These are phyloP conservation scores for Lyophyllum semitale DNA, from an alignment of 768 basidiomycete species.

Conservation along the genomic window DNA sequence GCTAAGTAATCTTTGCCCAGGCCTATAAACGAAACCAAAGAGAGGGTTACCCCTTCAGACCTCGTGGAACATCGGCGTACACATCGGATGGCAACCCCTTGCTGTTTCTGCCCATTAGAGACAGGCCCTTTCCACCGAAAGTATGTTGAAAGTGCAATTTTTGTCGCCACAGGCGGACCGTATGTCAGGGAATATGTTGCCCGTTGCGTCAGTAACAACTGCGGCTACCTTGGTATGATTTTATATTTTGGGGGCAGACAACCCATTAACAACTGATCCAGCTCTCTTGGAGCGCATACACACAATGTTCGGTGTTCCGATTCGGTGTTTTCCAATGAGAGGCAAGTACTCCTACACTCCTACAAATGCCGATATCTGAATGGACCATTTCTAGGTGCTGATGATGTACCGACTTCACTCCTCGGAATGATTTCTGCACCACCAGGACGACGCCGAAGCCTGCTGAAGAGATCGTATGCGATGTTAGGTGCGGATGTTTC, in stretches of 20 bases:
- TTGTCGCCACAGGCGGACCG: not conserved
- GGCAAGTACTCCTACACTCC: not conserved
- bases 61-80: not conserved
- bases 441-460: too few relatives aligned
- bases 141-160: not conserved
- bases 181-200: not conserved
- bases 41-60: not conserved
- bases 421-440: too few relatives aligned
- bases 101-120: not conserved
- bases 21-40: not conserved
- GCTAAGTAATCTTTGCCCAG: too few relatives aligned
- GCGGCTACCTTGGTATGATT: not conserved
- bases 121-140: not conserved
- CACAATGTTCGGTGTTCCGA: not conserved
- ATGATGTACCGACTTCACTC: too few relatives aligned
- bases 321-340: not conserved
- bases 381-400: too few relatives aligned
- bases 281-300: not conserved
- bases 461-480: too few relatives aligned
- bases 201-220: not conserved
- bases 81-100: not conserved
- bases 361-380: too few relatives aligned
- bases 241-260: not conserved
- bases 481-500: too few relatives aligned
- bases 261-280: not conserved